Evolutionary conservation across 768 basidiomycete genomes (phyloP).

Genomic region (Pisolithus albus): DNA sequence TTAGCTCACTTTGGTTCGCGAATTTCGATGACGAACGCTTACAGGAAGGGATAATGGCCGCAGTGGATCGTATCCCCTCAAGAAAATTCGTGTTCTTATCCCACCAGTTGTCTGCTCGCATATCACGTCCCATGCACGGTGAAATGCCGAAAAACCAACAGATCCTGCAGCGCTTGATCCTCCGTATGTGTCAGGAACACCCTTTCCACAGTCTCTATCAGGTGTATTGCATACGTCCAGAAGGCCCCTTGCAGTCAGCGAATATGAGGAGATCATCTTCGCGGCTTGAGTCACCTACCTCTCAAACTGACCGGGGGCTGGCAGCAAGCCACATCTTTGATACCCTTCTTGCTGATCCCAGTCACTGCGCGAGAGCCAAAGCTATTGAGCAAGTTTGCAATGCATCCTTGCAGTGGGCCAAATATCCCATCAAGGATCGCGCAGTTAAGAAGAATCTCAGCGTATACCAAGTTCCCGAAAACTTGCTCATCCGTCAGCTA

Average conservation of each 20-base stretch:
- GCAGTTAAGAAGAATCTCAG: conserved; percentile 16
- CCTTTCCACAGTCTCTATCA: conserved; percentile 93
- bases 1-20: conserved; percentile 89
- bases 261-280: conserved; percentile 39
- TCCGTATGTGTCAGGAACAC: conserved; percentile 81
- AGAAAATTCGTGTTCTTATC: conserved; percentile 87
- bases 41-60: conserved; percentile 36
- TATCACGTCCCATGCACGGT: conserved; percentile 41
- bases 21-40: conserved; percentile 61
- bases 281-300: conserved; percentile 35
- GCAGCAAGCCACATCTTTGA: conserved; percentile 63
- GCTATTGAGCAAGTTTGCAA: conserved; percentile 56
- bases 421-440: conserved; percentile 41
- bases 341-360: conserved; percentile 41
- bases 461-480: conserved; percentile 38
- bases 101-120: conserved; percentile 90
- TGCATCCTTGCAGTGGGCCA: conserved; percentile 72
- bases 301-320: conserved; percentile 51
- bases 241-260: conserved; percentile 17
- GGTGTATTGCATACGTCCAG: conserved; percentile 63
- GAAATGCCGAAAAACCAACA: conserved; percentile 39
- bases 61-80: conserved; percentile 63
- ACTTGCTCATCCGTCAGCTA: conserved; percentile 42
- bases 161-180: conserved; percentile 55
- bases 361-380: conserved; percentile 33